These are phyloP conservation scores for Pythium phragmiticola DNA, from an alignment of 352 stramenopile species.

Conservation along the genomic window DNA sequence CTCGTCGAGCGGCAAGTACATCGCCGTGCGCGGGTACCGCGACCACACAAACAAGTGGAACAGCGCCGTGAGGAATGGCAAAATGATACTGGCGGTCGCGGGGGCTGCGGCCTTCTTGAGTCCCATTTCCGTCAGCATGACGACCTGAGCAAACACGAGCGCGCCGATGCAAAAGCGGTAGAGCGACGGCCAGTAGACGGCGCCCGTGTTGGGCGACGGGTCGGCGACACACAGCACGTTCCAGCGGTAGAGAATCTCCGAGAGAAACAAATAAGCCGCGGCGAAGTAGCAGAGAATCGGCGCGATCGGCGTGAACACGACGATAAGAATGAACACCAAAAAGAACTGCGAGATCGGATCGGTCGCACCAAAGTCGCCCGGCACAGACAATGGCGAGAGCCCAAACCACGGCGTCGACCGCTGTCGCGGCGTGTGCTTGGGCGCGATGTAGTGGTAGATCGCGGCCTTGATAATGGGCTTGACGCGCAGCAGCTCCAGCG, in stretches of 20 bases:
- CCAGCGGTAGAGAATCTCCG: slow-evolving; percentile 79
- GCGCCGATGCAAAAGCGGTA: slow-evolving; percentile 81
- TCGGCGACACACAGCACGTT: slow-evolving; percentile 68
- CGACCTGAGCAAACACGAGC: slow-evolving; percentile 75
- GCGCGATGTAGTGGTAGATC: slow-evolving; percentile 75
- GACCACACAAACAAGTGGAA: slow-evolving; percentile 76
- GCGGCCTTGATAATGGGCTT: slow-evolving; percentile 68
- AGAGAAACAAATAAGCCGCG: slow-evolving; percentile 62
- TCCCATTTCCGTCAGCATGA: slow-evolving; percentile 70
- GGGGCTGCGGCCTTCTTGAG: slow-evolving; percentile 69
- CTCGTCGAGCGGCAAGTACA: slow-evolving; percentile 74
- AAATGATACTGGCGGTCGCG: slow-evolving; percentile 55
- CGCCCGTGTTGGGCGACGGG: slow-evolving; percentile 63
- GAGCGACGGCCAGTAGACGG: slow-evolving; percentile 75
- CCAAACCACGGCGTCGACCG: slow-evolving; percentile 69
- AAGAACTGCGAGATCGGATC: slow-evolving; percentile 70
- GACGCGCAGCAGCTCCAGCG: slow-evolving; percentile 65
- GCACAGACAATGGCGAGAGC: slow-evolving; percentile 51
- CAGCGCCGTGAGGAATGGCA: slow-evolving; percentile 60
- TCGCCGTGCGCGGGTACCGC: slow-evolving; percentile 63
- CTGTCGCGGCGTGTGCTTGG: slow-evolving; percentile 79
- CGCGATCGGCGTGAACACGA: slow-evolving; percentile 74
- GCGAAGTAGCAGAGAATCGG: slow-evolving; percentile 84
- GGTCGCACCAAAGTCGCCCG: slow-evolving; percentile 57
- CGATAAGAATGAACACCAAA: slow-evolving; percentile 68